These are phyloP conservation scores for Malus hybrid DNA, from an alignment of 331 rosid genomes.

Conservation along the genomic window DNA sequence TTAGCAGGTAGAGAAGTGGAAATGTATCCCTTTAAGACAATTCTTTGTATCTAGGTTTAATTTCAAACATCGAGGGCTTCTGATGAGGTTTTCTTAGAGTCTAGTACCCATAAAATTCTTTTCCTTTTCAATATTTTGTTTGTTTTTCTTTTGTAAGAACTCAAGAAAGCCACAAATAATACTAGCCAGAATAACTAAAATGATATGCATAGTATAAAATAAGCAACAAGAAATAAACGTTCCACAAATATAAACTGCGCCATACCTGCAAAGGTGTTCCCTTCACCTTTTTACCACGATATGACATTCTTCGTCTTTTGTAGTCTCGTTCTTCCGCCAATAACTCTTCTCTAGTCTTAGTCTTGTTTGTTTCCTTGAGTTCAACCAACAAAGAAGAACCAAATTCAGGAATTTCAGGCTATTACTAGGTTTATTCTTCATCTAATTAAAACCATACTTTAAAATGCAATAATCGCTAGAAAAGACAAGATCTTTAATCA, in stretches of 20 bases:
- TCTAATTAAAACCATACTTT: background rate
- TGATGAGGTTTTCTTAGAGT: background rate
- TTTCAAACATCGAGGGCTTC: background rate
- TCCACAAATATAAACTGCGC: too few relatives aligned
- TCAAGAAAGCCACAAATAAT: background rate
- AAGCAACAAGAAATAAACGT: background rate
- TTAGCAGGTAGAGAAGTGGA: background rate
- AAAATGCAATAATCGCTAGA: background rate
- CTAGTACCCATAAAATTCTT: background rate
- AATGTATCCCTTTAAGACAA: background rate
- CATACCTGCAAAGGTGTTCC: conserved; percentile 63
- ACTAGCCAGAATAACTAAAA: too few relatives aligned
- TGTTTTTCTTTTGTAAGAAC: background rate
- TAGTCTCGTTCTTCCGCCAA: conserved; percentile 95
- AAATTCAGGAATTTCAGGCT: background rate
- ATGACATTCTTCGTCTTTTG: conserved; percentile 92
- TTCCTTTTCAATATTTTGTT: background rate
- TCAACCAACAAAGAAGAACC: conserved; percentile 6
- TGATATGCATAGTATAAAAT: too few relatives aligned
- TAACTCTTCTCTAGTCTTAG: conserved; percentile 78
- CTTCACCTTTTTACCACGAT: conserved; percentile 87
- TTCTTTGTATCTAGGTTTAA: background rate
- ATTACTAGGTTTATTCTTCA: background rate
- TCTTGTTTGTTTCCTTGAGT: conserved; percentile 48
- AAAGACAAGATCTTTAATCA: background rate